These are phyloP conservation scores for Thymus quinquecostatus DNA, from an alignment of 257 asterid species.

Conservation along the genomic window DNA sequence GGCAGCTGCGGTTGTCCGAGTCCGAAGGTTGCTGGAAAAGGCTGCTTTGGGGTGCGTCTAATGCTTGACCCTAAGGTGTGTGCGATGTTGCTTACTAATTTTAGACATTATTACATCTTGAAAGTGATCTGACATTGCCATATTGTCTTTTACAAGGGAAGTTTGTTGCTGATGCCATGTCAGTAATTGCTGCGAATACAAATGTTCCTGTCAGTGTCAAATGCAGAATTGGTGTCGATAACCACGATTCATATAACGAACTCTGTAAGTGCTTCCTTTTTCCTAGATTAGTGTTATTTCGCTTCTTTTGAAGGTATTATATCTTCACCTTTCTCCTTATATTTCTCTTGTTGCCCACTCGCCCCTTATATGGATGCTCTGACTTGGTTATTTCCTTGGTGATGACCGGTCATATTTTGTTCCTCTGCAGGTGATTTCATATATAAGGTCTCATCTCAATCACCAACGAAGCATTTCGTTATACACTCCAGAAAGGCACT, in stretches of 20 bases:
- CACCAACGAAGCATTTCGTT: conserved; percentile 89
- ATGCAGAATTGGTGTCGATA: conserved; percentile 95
- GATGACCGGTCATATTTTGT: conserved; percentile 23
- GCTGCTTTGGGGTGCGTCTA: conserved; percentile 91
- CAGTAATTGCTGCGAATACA: conserved; percentile 84
- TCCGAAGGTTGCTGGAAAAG: conserved; percentile 95
- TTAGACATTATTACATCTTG: conserved; percentile 21
- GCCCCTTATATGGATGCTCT: conserved; percentile 15
- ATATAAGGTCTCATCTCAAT: conserved; percentile 85
- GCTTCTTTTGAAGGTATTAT: conserved; percentile 1
- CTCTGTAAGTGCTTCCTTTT: conserved; percentile 68
- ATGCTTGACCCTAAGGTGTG: conserved; percentile 99
- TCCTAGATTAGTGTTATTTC: background rate
- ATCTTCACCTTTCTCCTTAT: conserved; percentile 10
- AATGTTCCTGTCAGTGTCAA: conserved; percentile 93
- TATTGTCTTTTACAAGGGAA: conserved; percentile 64
- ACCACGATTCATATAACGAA: conserved; percentile 84
- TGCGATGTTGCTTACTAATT: conserved; percentile 23
- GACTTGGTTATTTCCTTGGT: conserved; percentile 16
- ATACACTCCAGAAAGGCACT: conserved; percentile 97
- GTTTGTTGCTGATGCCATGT: conserved; percentile 98
- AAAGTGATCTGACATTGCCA: conserved; percentile 44
- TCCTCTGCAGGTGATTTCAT: conserved; percentile 84
- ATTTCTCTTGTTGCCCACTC: conserved; percentile 10
- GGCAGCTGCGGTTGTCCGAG: conserved; percentile 98